These are phyloP conservation scores for Phaeolepiota aurea DNA, from an alignment of 768 basidiomycete species.

Conservation along the genomic window DNA sequence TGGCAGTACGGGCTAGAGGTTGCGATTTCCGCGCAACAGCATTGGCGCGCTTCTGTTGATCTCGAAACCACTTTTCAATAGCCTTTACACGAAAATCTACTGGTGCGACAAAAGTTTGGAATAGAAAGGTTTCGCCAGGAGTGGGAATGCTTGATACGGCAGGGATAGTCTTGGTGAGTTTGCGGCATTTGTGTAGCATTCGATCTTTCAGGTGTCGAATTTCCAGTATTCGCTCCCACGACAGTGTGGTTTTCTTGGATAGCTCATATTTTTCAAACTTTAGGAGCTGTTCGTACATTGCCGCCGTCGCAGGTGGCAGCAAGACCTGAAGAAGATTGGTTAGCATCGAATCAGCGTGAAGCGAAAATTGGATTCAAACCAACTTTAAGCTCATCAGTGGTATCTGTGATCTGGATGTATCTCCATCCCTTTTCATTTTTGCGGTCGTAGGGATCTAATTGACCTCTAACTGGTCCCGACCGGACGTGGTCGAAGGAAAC, in stretches of 20 bases:
- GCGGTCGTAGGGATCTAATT: conserved; percentile 61
- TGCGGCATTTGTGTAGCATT: conserved; percentile 74
- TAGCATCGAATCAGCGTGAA: background rate
- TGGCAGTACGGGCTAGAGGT: conserved; percentile 5
- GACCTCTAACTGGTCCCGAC: conserved; percentile 64
- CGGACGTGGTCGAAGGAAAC: conserved; percentile 46
- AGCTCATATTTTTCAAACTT: conserved; percentile 56
- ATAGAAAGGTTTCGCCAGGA: conserved; percentile 32
- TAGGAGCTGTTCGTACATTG: conserved; percentile 58
- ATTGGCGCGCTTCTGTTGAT: conserved; percentile 37
- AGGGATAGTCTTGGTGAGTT: conserved; percentile 36
- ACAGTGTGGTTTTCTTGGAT: conserved; percentile 41
- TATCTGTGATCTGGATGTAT: conserved; percentile 71
- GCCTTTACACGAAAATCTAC: conserved; percentile 68
- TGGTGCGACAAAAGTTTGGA: conserved; percentile 62
- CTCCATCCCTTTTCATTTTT: conserved; percentile 52
- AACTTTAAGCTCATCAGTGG: conserved; percentile 68
- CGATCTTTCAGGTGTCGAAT: conserved; percentile 75
- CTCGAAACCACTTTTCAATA: conserved; percentile 71
- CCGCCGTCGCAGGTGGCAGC: conserved; percentile 57
- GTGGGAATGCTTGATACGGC: conserved; percentile 28
- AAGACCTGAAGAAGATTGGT: conserved; percentile 41
- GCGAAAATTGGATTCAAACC: conserved; percentile 1
- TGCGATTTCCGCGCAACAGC: conserved; percentile 12
- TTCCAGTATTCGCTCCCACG: conserved; percentile 65